Conservation (phyloP, 352 stramenopile genomes). For the Phytophthora melonis region DNA sequence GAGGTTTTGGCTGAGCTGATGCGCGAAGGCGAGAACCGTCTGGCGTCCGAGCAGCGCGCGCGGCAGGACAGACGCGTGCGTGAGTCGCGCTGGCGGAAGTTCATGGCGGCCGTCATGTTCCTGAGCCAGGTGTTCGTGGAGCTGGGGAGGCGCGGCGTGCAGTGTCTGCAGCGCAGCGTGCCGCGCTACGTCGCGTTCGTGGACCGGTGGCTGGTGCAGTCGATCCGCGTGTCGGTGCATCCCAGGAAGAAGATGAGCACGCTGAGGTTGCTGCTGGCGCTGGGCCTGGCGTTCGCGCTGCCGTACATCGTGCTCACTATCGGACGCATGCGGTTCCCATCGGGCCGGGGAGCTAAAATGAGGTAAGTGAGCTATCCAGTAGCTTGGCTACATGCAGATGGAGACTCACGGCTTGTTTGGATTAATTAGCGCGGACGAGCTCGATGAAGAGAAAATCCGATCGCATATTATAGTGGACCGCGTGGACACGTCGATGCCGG, state of each 20-base stretch:
- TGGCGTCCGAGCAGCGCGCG: conserved; percentile 34
- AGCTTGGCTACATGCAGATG: too few relatives aligned
- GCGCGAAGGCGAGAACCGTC: conserved; percentile 46
- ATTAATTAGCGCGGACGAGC: conserved; percentile 42
- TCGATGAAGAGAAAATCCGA: conserved; percentile 67
- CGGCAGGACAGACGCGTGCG: conserved; percentile 15
- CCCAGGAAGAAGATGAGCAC: conserved; percentile 46
- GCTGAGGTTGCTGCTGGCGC: conserved; percentile 50
- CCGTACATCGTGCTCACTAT: conserved; percentile 60
- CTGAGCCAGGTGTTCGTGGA: conserved; percentile 61
- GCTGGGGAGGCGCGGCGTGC: conserved; percentile 50
- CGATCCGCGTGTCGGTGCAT: conserved; percentile 50
- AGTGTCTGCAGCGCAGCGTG: conserved; percentile 56
- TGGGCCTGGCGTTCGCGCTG: conserved; percentile 50
- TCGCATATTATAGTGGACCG: conserved; percentile 73
- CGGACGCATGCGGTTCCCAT: conserved; percentile 43
- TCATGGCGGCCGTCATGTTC: conserved; percentile 53
- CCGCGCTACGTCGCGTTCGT: conserved; percentile 59
- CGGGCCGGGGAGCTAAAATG: conserved; percentile 21
- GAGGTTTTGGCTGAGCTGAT: conserved; percentile 54
- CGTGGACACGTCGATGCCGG: conserved; percentile 29
- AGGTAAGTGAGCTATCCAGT: conserved; percentile 11
- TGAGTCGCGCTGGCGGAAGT: conserved; percentile 49
- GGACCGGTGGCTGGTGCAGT: conserved; percentile 59
- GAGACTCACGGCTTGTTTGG: conserved; percentile 2